Percentiles rank a stretch among this genome's conserved stretches.
Evolutionary conservation across 1,284 basidiomycete species (phyloP).

Genomic region (Pyrrhoderma noxium): DNA sequence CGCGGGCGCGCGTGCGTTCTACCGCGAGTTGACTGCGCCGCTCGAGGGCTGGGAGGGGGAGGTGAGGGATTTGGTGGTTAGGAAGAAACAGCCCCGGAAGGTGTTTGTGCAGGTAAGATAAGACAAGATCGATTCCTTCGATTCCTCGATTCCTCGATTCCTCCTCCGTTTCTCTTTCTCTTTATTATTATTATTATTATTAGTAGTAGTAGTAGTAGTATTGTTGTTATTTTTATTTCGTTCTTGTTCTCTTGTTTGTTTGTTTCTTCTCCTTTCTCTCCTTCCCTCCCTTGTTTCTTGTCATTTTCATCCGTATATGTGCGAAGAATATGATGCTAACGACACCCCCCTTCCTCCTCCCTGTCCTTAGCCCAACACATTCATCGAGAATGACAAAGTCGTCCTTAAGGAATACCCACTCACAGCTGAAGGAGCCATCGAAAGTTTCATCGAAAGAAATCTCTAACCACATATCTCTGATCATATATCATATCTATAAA

Average conservation of each 20-base stretch:
- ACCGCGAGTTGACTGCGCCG: conserved; percentile 68
- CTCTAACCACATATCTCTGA: conserved; percentile 36
- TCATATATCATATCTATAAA: background rate
- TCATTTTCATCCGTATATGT: no score
- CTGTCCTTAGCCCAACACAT: conserved; percentile 70
- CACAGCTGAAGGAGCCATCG: conserved; percentile 62
- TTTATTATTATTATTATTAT: no score
- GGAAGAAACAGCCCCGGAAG: conserved; percentile 77
- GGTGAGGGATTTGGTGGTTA: conserved; percentile 67
- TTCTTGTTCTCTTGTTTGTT: background rate
- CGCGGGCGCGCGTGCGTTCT: conserved; percentile 65
- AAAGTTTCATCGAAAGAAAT: conserved; percentile 71
- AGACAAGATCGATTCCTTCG: background rate
- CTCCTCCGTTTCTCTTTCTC: no score
- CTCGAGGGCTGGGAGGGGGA: conserved; percentile 64
- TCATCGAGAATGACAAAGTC: conserved; percentile 57
- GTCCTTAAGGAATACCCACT: conserved; percentile 72
- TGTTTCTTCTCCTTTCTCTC: no score
- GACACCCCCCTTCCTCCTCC: no score
- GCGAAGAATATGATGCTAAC: no score
- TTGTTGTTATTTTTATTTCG: background rate
- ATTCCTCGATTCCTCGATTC: background rate
- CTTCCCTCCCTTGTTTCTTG: no score
- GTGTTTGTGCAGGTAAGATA: conserved; percentile 50
- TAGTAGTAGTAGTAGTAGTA: no score